A percentile compares a stretch with the other conserved stretches of the same genome.
Evolutionary conservation across 75 land plant genomes (phyloP).

Genomic region (Larix kaempferi): DNA sequence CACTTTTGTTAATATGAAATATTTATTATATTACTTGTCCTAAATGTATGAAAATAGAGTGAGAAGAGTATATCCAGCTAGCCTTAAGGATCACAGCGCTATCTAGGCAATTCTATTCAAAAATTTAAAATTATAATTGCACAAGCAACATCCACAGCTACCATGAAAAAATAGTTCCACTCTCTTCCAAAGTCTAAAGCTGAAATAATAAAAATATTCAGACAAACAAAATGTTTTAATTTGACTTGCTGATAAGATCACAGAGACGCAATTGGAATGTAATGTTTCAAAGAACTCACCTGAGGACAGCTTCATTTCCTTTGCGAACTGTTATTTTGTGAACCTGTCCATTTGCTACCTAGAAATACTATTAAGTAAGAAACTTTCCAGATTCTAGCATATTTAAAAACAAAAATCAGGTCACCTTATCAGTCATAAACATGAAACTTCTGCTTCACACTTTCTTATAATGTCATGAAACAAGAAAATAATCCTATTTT

Average conservation of each 20-base stretch:
- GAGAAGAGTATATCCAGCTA: background rate
- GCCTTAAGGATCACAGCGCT: background rate
- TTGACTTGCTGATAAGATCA: background rate
- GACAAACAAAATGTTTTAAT: background rate
- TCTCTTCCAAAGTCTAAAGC: background rate
- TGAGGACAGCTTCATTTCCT: conserved; percentile 98
- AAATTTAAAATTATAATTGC: no score
- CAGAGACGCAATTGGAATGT: background rate
- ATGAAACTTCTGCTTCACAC: background rate
- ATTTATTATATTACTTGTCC: no score
- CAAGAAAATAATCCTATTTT: background rate
- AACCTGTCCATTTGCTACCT: conserved; percentile 93
- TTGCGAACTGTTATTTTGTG: conserved; percentile 62
- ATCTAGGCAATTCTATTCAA: background rate
- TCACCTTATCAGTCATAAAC: background rate
- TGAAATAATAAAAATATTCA: background rate
- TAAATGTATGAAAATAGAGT: no score
- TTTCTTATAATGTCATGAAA: background rate
- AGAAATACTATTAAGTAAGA: background rate
- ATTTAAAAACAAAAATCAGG: background rate
- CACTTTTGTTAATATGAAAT: no score
- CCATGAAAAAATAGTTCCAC: background rate
- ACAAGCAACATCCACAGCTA: background rate
- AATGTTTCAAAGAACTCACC: conserved; percentile 25
- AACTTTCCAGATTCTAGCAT: background rate